Percentiles rank a stretch among this genome's conserved stretches.
These are phyloP conservation scores for Reticulascus tulasneorum DNA, from an alignment of 2,329 filamentous ascomycete species.

Conservation along the genomic window DNA sequence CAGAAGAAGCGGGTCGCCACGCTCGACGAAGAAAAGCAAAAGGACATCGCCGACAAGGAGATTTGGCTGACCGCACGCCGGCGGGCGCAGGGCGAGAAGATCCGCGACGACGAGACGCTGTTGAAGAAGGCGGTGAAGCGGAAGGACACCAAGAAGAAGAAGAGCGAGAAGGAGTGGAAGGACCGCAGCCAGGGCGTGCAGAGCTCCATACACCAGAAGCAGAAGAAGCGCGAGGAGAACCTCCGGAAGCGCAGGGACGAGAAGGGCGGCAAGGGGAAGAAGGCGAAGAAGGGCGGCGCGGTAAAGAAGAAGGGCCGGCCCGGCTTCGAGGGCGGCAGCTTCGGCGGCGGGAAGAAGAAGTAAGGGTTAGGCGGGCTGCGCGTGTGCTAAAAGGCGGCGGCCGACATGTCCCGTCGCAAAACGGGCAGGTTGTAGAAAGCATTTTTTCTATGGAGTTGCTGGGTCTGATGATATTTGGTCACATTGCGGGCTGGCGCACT, in stretches of 20 bases:
- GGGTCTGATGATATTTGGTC: too few relatives aligned
- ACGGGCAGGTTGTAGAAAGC: too few relatives aligned
- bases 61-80: slow-evolving; percentile 88
- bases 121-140: slow-evolving; percentile 94
- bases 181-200: slow-evolving; percentile 69
- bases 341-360: slow-evolving; percentile 53
- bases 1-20: slow-evolving; percentile 75
- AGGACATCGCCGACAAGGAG: slow-evolving; percentile 89
- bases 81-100: slow-evolving; percentile 82
- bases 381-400: too few relatives aligned
- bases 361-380: too few relatives aligned
- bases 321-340: slow-evolving; percentile 64
- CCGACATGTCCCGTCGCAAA: too few relatives aligned
- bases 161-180: slow-evolving; percentile 85
- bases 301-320: slow-evolving; percentile 50
- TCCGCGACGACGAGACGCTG: slow-evolving; percentile 78
- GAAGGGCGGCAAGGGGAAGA: slow-evolving; percentile 57
- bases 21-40: slow-evolving; percentile 75
- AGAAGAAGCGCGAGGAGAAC: slow-evolving; percentile 80
- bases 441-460: too few relatives aligned
- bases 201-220: slow-evolving; percentile 72
- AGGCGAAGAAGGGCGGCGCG: slow-evolving; percentile 35
- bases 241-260: slow-evolving; percentile 70
- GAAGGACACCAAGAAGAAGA: slow-evolving; percentile 84
- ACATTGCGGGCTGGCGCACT: too few relatives aligned